These are phyloP conservation scores for Ophiognomonia clavigignenti-juglandacearum DNA, from an alignment of 2,329 filamentous ascomycete species.

Conservation along the genomic window DNA sequence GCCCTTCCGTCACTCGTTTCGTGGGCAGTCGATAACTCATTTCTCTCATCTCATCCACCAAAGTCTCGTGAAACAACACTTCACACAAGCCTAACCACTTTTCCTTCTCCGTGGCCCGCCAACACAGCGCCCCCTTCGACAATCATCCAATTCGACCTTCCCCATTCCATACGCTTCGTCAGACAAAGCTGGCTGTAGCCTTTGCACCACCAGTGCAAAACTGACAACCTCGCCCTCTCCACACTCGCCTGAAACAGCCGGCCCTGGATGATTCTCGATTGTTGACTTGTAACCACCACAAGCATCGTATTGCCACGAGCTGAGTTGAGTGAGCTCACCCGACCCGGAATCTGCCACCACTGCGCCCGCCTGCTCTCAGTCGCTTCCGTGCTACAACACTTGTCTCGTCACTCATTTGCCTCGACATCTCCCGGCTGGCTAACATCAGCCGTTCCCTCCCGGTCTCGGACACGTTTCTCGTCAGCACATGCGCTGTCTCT, in stretches of 20 bases:
- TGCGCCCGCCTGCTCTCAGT: conserved; percentile 5
- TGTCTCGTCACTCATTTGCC: conserved; percentile 10
- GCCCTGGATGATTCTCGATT: background rate
- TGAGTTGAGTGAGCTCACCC: background rate
- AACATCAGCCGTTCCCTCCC: background rate
- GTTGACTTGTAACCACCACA: conserved; percentile 2
- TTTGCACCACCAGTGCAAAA: too few species aligned
- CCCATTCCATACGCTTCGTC: too few species aligned
- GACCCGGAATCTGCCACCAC: background rate
- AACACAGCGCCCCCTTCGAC: too few species aligned
- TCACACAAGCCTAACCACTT: too few species aligned
- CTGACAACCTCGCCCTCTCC: too few species aligned
- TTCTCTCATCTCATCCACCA: too few species aligned
- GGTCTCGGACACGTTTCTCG: conserved; percentile 4
- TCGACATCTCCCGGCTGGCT: background rate
- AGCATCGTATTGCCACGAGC: background rate
- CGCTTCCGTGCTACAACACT: conserved; percentile 8
- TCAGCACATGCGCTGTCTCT: conserved; percentile 8
- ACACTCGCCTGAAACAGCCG: background rate
- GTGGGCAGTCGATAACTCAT: too few species aligned
- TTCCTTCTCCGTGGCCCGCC: too few species aligned
- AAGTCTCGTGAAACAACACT: too few species aligned
- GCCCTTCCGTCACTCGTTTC: too few species aligned
- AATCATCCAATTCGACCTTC: too few species aligned
- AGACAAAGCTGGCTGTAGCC: too few species aligned